Percentiles rank a stretch among this genome's conserved stretches.
Evolutionary conservation across 2,329 filamentous ascomycete genomes (phyloP).

Genomic region (Stagonosporopsis rhizophila): DNA sequence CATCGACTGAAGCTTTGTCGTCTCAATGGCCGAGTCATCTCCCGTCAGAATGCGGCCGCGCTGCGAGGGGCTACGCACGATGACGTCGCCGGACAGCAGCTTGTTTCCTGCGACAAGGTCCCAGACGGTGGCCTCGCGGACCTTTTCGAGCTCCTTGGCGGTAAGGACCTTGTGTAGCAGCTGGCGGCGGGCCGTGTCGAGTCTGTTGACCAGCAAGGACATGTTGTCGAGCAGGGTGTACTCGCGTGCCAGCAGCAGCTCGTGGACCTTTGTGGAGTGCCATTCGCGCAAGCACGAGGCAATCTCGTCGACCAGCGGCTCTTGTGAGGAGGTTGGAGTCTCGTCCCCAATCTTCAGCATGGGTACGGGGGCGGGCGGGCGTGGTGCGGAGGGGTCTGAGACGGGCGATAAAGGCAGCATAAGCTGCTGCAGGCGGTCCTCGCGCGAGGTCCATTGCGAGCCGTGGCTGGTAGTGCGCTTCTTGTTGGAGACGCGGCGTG

Average conservation of each 20-base stretch:
- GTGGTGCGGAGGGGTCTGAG: constrained; percentile 70
- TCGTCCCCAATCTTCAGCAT: constrained; percentile 98
- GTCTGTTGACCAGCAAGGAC: constrained; percentile 77
- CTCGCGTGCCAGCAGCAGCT: constrained; percentile 81
- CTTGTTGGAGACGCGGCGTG: constrained; percentile 39
- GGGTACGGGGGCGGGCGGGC: constrained; percentile 89
- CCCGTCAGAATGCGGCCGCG: constrained; percentile 86
- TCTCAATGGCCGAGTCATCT: constrained; percentile 89
- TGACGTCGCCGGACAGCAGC: constrained; percentile 89
- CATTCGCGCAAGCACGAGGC: constrained; percentile 96
- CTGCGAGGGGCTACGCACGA: constrained; percentile 86
- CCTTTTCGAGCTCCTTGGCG: constrained; percentile 75
- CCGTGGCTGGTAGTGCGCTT: constrained; percentile 45
- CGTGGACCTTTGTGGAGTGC: constrained; percentile 97
- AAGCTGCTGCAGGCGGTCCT: constrained; percentile 49
- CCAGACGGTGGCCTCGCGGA: constrained; percentile 94
- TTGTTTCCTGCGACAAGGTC: constrained; percentile 94
- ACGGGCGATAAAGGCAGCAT: constrained; percentile 49
- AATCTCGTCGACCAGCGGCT: constrained; percentile 96
- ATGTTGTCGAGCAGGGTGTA: constrained; percentile 84
- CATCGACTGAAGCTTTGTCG: constrained; percentile 88
- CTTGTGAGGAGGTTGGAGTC: constrained; percentile 84
- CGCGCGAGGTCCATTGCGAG: constrained; percentile 50
- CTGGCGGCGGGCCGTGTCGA: constrained; percentile 86
- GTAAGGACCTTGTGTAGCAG: constrained; percentile 95